A percentile compares a stretch with the other conserved stretches of the same genome.
Conservation (phyloP, 371 early-diverging fungal genomes). For the Mortierella sp. region DNA sequence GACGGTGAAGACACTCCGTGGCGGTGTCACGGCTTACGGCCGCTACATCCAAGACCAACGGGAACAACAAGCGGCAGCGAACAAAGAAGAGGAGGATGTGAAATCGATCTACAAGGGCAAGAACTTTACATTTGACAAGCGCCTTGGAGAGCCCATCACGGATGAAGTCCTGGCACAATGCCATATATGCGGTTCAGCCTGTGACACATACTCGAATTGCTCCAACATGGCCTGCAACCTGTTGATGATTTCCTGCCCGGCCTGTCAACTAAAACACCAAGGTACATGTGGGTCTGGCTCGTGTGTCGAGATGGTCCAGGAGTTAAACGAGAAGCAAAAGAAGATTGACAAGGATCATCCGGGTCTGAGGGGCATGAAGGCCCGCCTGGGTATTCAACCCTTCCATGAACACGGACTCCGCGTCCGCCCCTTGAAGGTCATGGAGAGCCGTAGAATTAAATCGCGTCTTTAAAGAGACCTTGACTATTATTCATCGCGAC, state of each 20-base stretch:
- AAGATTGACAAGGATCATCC: conserved; percentile 35
- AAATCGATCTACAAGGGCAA: conserved; percentile 78
- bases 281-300: conserved; percentile 74
- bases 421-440: conserved; percentile 39
- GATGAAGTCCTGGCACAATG: conserved; percentile 74
- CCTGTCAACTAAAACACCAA: conserved; percentile 69
- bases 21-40: conserved; percentile 87
- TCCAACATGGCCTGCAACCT: conserved; percentile 76
- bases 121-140: conserved; percentile 87
- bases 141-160: conserved; percentile 81
- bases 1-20: conserved; percentile 79
- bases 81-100: conserved; percentile 13
- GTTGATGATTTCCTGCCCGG: conserved; percentile 78
- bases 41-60: conserved; percentile 62
- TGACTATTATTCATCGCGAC: not conserved
- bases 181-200: conserved; percentile 78
- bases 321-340: conserved; percentile 48
- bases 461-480: not conserved
- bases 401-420: conserved; percentile 42
- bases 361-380: conserved; percentile 46
- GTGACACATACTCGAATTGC: conserved; percentile 78
- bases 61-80: not conserved
- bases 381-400: conserved; percentile 41
- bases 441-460: conserved; percentile 36
- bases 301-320: conserved; percentile 66